phyloP scores from a whole-genome alignment of 352 stramenopile species.

The Pythium insidiosum region DNA sequence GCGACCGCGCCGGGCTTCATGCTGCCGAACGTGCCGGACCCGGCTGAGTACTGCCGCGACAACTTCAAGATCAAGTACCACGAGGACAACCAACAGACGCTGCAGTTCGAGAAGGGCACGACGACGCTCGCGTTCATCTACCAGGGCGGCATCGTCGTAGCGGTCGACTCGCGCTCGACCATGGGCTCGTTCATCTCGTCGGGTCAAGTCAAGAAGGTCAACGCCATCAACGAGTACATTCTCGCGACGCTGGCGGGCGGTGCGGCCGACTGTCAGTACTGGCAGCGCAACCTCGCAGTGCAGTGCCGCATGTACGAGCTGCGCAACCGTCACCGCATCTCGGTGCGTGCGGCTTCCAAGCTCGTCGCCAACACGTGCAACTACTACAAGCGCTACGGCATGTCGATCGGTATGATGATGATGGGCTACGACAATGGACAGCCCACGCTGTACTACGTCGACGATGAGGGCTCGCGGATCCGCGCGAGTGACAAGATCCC shows the following conservation, averaged over 20 bases:
- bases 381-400: conserved; percentile 89
- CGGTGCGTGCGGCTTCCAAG: conserved; percentile 97
- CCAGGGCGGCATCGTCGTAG: conserved; percentile 96
- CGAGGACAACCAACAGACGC: conserved; percentile 91
- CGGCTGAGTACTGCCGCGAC: conserved; percentile 91
- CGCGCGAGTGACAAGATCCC: conserved; percentile 91
- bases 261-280: conserved; percentile 99
- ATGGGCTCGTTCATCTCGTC: conserved; percentile 99
- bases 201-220: conserved; percentile 99
- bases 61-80: conserved; percentile 98
- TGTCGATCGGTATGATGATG: conserved; percentile 99
- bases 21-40: conserved; percentile 77
- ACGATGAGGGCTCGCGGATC: conserved; percentile 98
- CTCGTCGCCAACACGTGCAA: conserved; percentile 99
- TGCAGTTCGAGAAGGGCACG: conserved; percentile 99
- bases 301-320: conserved; percentile 97
- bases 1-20: conserved; percentile 53
- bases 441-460: conserved; percentile 99
- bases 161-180: conserved; percentile 98
- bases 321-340: conserved; percentile 98
- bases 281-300: conserved; percentile 97
- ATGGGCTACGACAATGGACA: conserved; percentile 98
- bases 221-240: conserved; percentile 99
- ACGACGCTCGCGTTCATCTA: conserved; percentile 99
- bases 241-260: conserved; percentile 98